phyloP scores from a whole-genome alignment of 805 yeast genomes.

The Cyberlindnera subsufficiens region DNA sequence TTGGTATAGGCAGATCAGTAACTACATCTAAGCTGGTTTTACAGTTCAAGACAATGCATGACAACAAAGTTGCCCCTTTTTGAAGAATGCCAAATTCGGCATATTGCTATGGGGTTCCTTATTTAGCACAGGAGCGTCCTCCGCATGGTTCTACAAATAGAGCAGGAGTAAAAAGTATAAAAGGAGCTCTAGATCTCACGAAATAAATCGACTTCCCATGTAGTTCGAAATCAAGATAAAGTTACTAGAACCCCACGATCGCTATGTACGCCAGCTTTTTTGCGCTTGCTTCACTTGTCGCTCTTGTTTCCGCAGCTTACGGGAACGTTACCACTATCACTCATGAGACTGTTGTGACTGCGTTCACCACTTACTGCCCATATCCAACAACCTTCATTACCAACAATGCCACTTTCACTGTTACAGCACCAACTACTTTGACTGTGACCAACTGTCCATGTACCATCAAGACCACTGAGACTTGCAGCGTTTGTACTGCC shows the following conservation, averaged over 20 bases:
- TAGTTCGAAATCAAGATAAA: neutral
- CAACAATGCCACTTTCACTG: slow-evolving; percentile 67
- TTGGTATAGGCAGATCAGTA: too few species aligned
- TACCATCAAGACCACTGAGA: slow-evolving; percentile 42
- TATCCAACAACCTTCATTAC: slow-evolving; percentile 58
- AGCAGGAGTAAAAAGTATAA: too few species aligned
- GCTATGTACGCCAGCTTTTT: slow-evolving; percentile 8
- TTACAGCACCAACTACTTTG: slow-evolving; percentile 72
- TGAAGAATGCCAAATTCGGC: too few species aligned
- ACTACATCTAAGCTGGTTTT: too few species aligned
- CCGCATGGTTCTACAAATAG: too few species aligned
- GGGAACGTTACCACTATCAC: slow-evolving; percentile 14
- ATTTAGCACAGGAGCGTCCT: too few species aligned
- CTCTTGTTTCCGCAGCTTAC: slow-evolving; percentile 11
- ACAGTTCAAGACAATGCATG: too few species aligned
- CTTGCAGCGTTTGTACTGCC: too few species aligned
- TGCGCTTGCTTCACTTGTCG: slow-evolving; percentile 9
- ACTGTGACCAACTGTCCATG: slow-evolving; percentile 88
- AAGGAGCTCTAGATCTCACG: neutral
- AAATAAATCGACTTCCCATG: neutral
- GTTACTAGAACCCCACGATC: neutral
- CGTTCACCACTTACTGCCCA: slow-evolving; percentile 81
- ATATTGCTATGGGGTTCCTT: too few species aligned
- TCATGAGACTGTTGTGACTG: slow-evolving; percentile 22
- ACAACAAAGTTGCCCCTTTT: too few species aligned